Percentiles rank a stretch among this genome's conserved stretches.
Evolutionary conservation across 257 asterid species (phyloP).

Genomic region (Solanum bulbocastanum): DNA sequence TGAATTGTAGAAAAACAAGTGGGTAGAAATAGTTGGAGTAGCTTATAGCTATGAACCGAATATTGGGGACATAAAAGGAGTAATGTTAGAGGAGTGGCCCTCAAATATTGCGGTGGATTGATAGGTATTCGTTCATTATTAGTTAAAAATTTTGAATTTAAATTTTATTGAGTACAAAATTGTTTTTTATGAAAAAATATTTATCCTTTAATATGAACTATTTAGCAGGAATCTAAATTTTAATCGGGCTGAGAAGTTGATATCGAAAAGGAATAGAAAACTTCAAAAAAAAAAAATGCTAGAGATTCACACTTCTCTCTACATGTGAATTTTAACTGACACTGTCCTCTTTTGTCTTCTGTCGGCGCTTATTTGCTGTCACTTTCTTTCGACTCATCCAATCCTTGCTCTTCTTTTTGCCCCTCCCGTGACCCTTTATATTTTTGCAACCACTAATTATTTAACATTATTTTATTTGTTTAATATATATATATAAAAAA

Average conservation of each 20-base stretch:
- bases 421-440: slow-evolving; percentile 32
- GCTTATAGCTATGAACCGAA: background rate
- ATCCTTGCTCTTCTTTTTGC: background rate
- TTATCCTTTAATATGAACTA: fast-evolving
- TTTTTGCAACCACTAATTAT: background rate
- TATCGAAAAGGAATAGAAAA: no score
- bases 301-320: slow-evolving; percentile 9
- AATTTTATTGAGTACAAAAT: no score
- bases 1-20: background rate
- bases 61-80: background rate
- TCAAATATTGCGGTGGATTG: background rate
- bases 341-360: slow-evolving; percentile 12
- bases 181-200: fast-evolving
- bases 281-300: no score
- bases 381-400: background rate
- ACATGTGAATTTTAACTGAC: slow-evolving; percentile 57
- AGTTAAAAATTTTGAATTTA: no score
- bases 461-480: background rate
- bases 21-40: background rate
- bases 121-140: no score
- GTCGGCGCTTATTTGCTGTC: slow-evolving; percentile 17
- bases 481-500: no score
- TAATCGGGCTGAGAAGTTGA: no score
- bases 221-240: no score
- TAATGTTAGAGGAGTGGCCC: no score